Conservation (phyloP, 768 basidiomycete genomes). For the Suillus occidentalis region DNA sequence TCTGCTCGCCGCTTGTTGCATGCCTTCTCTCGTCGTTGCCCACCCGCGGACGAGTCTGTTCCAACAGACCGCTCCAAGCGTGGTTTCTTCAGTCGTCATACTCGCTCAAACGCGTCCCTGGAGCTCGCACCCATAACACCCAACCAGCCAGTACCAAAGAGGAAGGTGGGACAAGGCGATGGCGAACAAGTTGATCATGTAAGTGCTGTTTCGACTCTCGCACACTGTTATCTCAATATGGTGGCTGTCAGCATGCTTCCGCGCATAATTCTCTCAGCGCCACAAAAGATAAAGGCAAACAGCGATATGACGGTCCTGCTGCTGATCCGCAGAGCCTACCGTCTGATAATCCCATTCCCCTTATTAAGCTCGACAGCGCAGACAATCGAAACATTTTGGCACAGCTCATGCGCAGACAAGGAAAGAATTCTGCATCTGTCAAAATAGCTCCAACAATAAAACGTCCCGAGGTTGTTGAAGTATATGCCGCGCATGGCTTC, state of each 20-base stretch:
- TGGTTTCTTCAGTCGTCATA: neutral
- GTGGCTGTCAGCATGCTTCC: neutral
- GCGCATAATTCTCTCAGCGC: neutral
- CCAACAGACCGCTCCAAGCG: neutral
- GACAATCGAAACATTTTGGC: neutral
- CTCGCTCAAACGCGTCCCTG: neutral
- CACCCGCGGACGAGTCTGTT: neutral
- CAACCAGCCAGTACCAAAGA: neutral
- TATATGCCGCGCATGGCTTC: neutral
- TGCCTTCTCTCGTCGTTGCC: neutral
- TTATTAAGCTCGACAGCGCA: too few species aligned
- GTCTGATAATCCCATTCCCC: too few species aligned
- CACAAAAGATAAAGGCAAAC: neutral
- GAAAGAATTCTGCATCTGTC: neutral
- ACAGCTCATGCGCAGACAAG: neutral
- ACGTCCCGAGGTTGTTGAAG: neutral
- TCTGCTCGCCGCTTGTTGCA: neutral
- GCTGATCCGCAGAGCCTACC: too few species aligned
- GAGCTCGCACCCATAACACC: neutral
- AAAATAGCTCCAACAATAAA: neutral
- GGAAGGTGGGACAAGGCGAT: neutral
- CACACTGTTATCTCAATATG: neutral
- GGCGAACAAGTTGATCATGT: neutral
- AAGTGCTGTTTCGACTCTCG: neutral
- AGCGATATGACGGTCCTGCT: too few species aligned